phyloP scores from a whole-genome alignment of 768 basidiomycete species.

The Collybiopsis luxurians region DNA sequence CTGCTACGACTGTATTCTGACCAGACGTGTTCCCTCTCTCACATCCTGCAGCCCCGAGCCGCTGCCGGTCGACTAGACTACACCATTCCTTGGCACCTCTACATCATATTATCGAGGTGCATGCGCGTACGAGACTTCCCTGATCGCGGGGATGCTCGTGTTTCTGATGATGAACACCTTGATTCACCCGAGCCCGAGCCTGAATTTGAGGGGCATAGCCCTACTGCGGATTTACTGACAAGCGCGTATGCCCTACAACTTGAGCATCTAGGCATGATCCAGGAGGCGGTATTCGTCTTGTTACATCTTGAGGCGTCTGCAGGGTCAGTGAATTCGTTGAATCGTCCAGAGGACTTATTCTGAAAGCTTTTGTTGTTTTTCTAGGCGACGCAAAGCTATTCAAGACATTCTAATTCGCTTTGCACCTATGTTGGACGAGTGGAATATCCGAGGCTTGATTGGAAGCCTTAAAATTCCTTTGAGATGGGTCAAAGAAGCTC shows the following conservation, averaged over 20 bases:
- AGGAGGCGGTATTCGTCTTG: conserved; percentile 86
- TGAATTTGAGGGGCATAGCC: conserved; percentile 71
- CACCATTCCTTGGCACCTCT: conserved; percentile 90
- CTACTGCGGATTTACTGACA: conserved; percentile 79
- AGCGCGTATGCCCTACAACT: conserved; percentile 85
- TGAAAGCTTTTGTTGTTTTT: conserved; percentile 7
- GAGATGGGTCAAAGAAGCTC: conserved; percentile 88
- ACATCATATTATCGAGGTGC: conserved; percentile 80
- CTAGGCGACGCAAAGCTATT: conserved; percentile 79
- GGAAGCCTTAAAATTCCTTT: conserved; percentile 80
- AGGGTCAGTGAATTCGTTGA: conserved; percentile 52
- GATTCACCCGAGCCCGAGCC: conserved; percentile 29
- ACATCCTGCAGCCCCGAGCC: conserved; percentile 58
- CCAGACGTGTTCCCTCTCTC: conserved; percentile 66
- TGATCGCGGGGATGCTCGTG: conserved; percentile 62
- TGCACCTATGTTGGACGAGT: conserved; percentile 64
- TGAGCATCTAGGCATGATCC: conserved; percentile 76
- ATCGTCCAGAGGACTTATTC: not conserved
- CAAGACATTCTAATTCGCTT: conserved; percentile 76
- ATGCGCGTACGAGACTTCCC: conserved; percentile 83
- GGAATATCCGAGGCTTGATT: conserved; percentile 67
- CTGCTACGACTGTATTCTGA: conserved; percentile 79
- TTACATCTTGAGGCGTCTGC: conserved; percentile 80
- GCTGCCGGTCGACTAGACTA: conserved; percentile 79
- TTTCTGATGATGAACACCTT: conserved; percentile 33